Evolutionary conservation across 805 yeast genomes (phyloP), one percentile per base, ranked within the genome.

Genomic region (Candida alai): DNA sequence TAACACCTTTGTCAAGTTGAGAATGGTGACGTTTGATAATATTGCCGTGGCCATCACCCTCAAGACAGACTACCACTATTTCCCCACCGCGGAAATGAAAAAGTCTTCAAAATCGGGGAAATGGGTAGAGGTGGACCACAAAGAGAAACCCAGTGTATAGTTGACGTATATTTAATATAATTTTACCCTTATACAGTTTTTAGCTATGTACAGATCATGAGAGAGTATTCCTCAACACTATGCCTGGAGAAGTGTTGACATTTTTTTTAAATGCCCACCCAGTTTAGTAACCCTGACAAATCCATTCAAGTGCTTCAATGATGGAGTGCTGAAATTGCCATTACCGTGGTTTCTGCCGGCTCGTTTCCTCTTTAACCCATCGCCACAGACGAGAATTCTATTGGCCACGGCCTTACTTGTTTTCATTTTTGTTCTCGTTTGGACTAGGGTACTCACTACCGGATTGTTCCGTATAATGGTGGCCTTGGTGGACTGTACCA

Each of bases 261-360:
- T 11, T 24, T 77, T 80, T 49, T 74, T 75, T 32, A 74, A 64
- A 51, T 82, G 87, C 16, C 74, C 69, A 6, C 73, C 75, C 45
- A 48, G 67, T 42, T 56, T 56, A 19, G 61, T 68, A 24, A 78
- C 85, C 46, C 61, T 54, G 6, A 70, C 75, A 45, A 70, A 81
- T 19, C 77, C 82, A 44, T 78, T 74, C 58, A 82, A 68, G 48
- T 70, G 71, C 40, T 75, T 65, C 50, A 83, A 60, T 17, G 74
- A 68, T 33, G 79, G 70, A 25, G 74, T 64, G 20, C 88, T 73
- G 82, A 93, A 89, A 15, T 95, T 89, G 2, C 88, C 85, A 52
- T 89, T 89, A 32, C 97, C 96, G 56, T 89, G 97, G 45, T 84
- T 83, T 65, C 95, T 76, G 8, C 96, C 95, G 14, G 94, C 83